phyloP scores from a whole-genome alignment of 2,329 filamentous ascomycete species.

The Beauveria bassiana region DNA sequence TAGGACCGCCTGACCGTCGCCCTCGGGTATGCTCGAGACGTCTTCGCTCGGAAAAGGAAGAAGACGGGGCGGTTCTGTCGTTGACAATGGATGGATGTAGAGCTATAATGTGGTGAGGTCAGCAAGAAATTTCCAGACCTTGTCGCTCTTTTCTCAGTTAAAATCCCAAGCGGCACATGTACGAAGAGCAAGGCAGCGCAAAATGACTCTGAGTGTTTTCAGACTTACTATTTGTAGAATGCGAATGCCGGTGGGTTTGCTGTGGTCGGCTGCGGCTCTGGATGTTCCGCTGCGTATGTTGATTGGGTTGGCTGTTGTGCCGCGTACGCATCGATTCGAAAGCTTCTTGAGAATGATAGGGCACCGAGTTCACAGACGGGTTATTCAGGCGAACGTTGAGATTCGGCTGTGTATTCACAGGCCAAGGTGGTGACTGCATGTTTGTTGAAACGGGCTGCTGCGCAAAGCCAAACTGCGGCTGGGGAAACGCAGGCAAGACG shows the following conservation, averaged over 20 bases:
- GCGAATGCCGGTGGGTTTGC: background rate
- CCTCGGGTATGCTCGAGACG: constrained; percentile 21
- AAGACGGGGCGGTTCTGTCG: background rate
- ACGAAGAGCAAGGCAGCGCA: too few species aligned
- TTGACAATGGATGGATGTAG: background rate
- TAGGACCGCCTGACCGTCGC: constrained; percentile 19
- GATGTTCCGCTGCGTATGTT: background rate
- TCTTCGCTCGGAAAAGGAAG: constrained; percentile 18
- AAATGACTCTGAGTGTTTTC: background rate
- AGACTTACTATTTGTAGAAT: background rate
- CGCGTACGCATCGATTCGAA: background rate
- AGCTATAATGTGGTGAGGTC: background rate
- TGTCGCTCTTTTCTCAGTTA: too few species aligned
- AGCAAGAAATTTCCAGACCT: background rate
- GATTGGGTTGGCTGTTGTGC: background rate
- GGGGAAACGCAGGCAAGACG: background rate
- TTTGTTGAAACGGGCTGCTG: background rate
- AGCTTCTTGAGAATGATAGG: background rate
- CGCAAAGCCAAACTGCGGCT: background rate
- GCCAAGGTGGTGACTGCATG: background rate
- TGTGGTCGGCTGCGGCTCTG: background rate
- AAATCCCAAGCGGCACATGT: too few species aligned
- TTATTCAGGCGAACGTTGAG: background rate
- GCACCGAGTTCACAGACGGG: background rate
- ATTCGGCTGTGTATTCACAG: background rate